Conservation (phyloP, 257 asterid genomes). For the Plantago elongata region DNA sequence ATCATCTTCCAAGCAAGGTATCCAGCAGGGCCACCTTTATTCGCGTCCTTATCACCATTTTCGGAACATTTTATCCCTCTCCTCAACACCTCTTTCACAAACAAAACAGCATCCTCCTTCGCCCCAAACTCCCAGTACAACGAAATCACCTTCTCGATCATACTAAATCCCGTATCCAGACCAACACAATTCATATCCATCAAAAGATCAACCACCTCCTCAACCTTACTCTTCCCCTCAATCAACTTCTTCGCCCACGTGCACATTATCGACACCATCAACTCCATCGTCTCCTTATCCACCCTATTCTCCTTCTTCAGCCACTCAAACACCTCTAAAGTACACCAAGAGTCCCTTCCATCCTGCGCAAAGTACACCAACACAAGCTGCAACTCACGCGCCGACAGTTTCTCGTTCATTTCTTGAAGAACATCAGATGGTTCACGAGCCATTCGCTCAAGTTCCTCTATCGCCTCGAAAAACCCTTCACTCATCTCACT, state of each 20-base stretch:
- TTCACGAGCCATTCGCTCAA: constrained; percentile 87
- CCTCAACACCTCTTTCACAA: constrained; percentile 76
- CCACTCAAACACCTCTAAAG: constrained; percentile 96
- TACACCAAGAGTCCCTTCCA: constrained; percentile 98
- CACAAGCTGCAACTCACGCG: constrained; percentile 81
- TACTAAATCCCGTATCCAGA: constrained; percentile 68
- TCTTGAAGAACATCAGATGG: constrained; percentile 95
- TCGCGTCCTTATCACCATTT: constrained; percentile 40
- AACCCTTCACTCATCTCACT: constrained; percentile 85
- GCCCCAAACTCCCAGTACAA: constrained; percentile 85
- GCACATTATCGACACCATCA: constrained; percentile 95
- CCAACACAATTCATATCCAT: constrained; percentile 99
- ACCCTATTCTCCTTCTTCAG: constrained; percentile 88
- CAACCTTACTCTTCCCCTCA: constrained; percentile 54
- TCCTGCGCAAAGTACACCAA: constrained; percentile 89
- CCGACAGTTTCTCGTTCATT: constrained; percentile 70
- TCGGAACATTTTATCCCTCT: constrained; percentile 50
- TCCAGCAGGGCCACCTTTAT: constrained; percentile 83
- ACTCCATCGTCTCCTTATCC: constrained; percentile 90
- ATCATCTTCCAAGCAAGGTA: constrained; percentile 99
- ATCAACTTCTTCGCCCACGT: constrained; percentile 87
- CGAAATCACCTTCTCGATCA: constrained; percentile 86
- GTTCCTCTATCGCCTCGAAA: constrained; percentile 86
- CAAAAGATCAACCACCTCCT: constrained; percentile 75
- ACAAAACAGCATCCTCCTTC: constrained; percentile 47